Evolutionary conservation across 371 early-diverging fungal genomes (phyloP), one percentile per base, ranked within the genome.

Genomic region (Syncephalis plumigaleata): DNA sequence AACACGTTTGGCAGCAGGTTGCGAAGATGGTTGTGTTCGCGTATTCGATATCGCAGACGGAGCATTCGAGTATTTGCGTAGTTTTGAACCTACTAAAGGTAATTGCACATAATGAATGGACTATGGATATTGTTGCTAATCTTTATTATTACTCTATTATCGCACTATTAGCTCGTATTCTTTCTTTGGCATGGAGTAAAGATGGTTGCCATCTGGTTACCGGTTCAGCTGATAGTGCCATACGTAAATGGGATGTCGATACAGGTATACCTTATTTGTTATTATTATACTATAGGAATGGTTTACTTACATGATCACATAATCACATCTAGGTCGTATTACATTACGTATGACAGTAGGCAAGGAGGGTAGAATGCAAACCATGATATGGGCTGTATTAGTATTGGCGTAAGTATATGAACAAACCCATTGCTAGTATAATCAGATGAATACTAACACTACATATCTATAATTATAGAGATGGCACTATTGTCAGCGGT

Each of bases 21-120:
- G 90, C 55, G 94, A 91, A 55, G 96, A 95, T 66, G 93, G 92
- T 0, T 71, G 76, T 49, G 76, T 92, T 44, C 73, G 92, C 36
- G 57, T 92, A 23, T 88, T 90, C 52, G 74, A 82, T 56, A 79
- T 94, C 50, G 64, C 75, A 15, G 79, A 84, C 52, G 80, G 70
- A 24, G 61, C 65, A 31, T 57, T 91, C 43, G 67, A 68, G 44
- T 81, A 77, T 52, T 59, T 75, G 7, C 45, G 50, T 18, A 44
- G 21, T n/a, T 43, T 48, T 47, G 15, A 27, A 9, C 46, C 42
- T 42, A 39, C 44, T 21, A 36, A 36, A 18, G 39, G 51, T 46
- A 48, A n/a, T n/a, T n/a, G n/a, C n/a, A n/a, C n/a, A n/a, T n/a
- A n/a, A n/a, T n/a, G n/a, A n/a, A n/a, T n/a, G n/a, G n/a, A n/a